Conservation (phyloP, 169 alveolate genomes). For the Nephromyces sp. region DNA sequence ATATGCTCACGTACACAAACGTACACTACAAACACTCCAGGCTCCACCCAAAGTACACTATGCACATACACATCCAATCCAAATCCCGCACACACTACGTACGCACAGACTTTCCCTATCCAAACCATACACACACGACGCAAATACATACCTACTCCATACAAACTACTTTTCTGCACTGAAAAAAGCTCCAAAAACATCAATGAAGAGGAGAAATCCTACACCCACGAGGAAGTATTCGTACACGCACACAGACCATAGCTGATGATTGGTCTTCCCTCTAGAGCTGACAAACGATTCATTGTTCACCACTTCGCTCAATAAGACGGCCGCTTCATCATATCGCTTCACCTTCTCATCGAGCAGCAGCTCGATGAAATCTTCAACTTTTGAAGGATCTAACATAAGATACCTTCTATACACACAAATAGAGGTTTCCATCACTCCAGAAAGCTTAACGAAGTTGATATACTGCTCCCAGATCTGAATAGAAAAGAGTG, state of each 20-base stretch:
- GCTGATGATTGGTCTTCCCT: slow-evolving; percentile 54
- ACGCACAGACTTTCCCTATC: too few species aligned
- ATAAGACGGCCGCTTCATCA: slow-evolving; percentile 54
- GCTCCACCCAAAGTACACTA: neutral
- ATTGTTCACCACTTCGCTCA: slow-evolving; percentile 59
- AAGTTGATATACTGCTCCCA: slow-evolving; percentile 6
- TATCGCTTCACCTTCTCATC: slow-evolving; percentile 18
- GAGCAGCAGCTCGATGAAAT: slow-evolving; percentile 35
- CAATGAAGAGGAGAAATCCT: too few species aligned
- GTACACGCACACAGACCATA: slow-evolving; percentile 44
- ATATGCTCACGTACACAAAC: too few species aligned
- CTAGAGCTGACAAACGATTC: slow-evolving; percentile 46
- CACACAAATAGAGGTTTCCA: slow-evolving; percentile 19
- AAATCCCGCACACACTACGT: too few species aligned
- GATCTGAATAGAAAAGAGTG: too few species aligned
- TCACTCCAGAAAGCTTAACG: slow-evolving; percentile 2
- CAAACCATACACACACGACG: neutral
- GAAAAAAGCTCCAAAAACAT: neutral
- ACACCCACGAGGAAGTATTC: too few species aligned
- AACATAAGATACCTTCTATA: slow-evolving; percentile 33
- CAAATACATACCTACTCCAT: neutral
- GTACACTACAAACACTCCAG: too few species aligned
- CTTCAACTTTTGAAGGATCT: slow-evolving; percentile 26
- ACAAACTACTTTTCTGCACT: neutral
- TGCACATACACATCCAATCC: too few species aligned